phyloP scores from a whole-genome alignment of 2,329 filamentous ascomycete species.

The Stagonosporopsis cucurbitacearum region DNA sequence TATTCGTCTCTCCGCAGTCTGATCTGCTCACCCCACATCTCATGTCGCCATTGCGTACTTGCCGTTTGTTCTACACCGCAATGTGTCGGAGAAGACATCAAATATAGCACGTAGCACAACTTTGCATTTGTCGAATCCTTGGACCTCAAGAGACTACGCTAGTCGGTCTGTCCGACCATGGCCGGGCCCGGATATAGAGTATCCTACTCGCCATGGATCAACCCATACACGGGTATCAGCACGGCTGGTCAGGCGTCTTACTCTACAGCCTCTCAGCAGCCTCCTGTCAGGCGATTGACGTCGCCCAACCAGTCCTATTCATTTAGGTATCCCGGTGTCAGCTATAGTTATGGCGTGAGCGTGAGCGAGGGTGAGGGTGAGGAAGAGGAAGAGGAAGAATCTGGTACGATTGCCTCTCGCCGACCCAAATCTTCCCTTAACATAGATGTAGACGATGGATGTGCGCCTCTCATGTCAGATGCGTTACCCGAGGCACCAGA shows the following conservation, averaged over 20 bases:
- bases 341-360: conserved; percentile 19
- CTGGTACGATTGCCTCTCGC: conserved; percentile 4
- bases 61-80: conserved; percentile 35
- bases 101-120: conserved; percentile 42
- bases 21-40: conserved; percentile 44
- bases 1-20: conserved; percentile 46
- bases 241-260: conserved; percentile 19
- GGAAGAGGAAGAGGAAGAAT: conserved; percentile 23
- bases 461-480: conserved; percentile 22
- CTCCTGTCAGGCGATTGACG: conserved; percentile 34
- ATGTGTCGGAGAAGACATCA: conserved; percentile 41
- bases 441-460: conserved; percentile 28
- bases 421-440: background rate
- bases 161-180: conserved; percentile 37
- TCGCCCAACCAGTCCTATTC: conserved; percentile 22
- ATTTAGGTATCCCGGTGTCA: conserved; percentile 12
- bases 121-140: conserved; percentile 33
- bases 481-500: conserved; percentile 26
- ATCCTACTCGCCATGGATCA: conserved; percentile 44
- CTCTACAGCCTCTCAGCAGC: conserved; percentile 22
- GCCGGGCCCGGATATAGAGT: conserved; percentile 33
- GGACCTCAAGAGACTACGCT: conserved; percentile 26
- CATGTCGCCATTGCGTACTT: conserved; percentile 43
- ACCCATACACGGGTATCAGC: conserved; percentile 35
- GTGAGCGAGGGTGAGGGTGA: conserved; percentile 24